Conservation (phyloP, 306 rosid genomes). For the Delonix regia region DNA sequence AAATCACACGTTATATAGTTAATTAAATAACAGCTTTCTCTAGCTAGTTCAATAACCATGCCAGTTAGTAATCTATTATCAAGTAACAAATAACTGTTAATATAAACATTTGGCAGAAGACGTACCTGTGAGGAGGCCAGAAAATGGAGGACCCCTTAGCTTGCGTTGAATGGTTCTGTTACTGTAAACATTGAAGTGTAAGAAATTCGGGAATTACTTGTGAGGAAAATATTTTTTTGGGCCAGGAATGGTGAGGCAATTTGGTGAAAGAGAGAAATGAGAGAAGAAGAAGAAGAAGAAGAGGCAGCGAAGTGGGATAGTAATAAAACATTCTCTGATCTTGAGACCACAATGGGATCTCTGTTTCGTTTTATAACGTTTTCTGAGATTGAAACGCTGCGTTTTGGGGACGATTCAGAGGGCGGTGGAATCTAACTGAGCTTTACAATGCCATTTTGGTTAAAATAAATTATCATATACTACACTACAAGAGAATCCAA, state of each 20-base stretch:
- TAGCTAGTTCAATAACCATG: too few species aligned
- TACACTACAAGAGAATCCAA: conserved; percentile 25
- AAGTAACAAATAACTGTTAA: too few species aligned
- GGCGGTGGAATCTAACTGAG: conserved; percentile 21
- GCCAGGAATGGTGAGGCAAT: background rate
- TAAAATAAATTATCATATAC: conserved; percentile 41
- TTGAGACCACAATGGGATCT: background rate
- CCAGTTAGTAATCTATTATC: too few species aligned
- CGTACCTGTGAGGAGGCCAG: background rate
- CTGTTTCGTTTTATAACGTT: conserved; percentile 19
- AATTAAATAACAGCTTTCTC: too few species aligned
- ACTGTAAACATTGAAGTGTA: too few species aligned
- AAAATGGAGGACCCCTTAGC: background rate
- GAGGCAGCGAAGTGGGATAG: too few species aligned
- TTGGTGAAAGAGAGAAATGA: background rate
- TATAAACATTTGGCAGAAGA: background rate
- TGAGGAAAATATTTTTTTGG: too few species aligned
- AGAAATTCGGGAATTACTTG: too few species aligned
- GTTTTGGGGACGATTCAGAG: background rate
- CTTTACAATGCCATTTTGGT: conserved; percentile 21
- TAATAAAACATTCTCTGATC: too few species aligned
- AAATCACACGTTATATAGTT: too few species aligned
- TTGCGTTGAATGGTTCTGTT: too few species aligned
- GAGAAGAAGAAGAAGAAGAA: background rate
- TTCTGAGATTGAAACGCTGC: background rate